These are phyloP conservation scores for Boletus sp. DNA, from an alignment of 768 basidiomycete genomes.

Conservation along the genomic window DNA sequence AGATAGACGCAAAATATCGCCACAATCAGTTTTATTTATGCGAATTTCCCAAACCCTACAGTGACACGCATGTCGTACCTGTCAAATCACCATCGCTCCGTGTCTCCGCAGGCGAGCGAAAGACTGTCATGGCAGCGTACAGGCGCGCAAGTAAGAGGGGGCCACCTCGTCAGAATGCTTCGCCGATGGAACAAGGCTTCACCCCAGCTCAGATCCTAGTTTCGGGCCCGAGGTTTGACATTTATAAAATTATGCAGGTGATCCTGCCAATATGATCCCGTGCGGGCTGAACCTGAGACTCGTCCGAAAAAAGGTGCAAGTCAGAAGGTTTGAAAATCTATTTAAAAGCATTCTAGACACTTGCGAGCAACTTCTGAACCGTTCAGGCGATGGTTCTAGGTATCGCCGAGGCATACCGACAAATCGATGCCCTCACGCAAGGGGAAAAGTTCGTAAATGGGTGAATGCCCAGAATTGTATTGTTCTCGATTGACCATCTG, in stretches of 20 bases:
- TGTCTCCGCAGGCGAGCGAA: constrained; percentile 5
- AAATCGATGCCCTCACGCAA: constrained; percentile 8
- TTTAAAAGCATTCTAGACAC: constrained; percentile 3
- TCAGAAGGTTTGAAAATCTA: neutral
- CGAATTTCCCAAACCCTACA: constrained; percentile 11
- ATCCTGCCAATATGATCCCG: neutral
- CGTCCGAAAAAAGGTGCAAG: neutral
- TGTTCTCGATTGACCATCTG: neutral
- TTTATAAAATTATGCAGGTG: neutral
- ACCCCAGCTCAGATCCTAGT: neutral
- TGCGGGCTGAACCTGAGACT: constrained; percentile 5
- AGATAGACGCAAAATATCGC: constrained; percentile 1
- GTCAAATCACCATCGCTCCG: constrained; percentile 1
- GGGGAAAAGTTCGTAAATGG: neutral
- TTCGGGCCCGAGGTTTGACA: constrained; percentile 11
- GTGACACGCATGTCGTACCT: constrained; percentile 2
- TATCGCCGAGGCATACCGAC: constrained; percentile 19
- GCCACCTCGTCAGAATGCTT: neutral
- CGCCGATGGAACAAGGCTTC: neutral
- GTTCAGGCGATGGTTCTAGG: neutral
- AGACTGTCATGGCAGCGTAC: neutral
- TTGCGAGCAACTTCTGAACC: neutral
- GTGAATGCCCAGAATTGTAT: neutral
- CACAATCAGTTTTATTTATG: constrained; percentile 12
- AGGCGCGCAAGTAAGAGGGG: too few relatives aligned